Conservation (phyloP, 306 rosid species). For the Biancaea sappan region DNA sequence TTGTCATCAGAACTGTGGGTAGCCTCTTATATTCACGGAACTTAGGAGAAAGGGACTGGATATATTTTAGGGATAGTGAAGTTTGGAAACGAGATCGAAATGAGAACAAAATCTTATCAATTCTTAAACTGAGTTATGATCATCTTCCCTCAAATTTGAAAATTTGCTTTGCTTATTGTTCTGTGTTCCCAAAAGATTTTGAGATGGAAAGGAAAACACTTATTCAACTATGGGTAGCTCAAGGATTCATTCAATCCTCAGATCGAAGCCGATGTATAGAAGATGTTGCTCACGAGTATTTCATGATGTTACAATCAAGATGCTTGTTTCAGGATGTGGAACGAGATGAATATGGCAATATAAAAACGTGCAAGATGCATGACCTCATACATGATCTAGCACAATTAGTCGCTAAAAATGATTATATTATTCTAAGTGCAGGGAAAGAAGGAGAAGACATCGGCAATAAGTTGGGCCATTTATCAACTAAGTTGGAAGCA, state of each 20-base stretch:
- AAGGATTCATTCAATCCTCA: slow-evolving; percentile 13
- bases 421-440: neutral
- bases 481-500: too few relatives aligned
- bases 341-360: neutral
- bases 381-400: slow-evolving; percentile 36
- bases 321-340: slow-evolving; percentile 18
- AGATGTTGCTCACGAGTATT: slow-evolving; percentile 22
- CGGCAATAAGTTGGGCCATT: too few relatives aligned
- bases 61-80: neutral
- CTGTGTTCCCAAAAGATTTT: slow-evolving; percentile 19
- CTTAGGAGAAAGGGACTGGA: neutral
- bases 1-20: neutral
- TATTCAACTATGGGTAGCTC: slow-evolving; percentile 27
- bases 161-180: slow-evolving; percentile 24
- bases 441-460: too few relatives aligned
- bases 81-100: neutral
- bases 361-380: slow-evolving; percentile 12
- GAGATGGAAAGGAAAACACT: neutral
- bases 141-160: slow-evolving; percentile 24
- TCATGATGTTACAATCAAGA: neutral
- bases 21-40: neutral
- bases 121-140: too few relatives aligned
- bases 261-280: neutral
- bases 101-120: neutral
- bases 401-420: neutral